Conservation (phyloP, 2,329 filamentous ascomycete genomes). For the Aureobasidium pullulans region DNA sequence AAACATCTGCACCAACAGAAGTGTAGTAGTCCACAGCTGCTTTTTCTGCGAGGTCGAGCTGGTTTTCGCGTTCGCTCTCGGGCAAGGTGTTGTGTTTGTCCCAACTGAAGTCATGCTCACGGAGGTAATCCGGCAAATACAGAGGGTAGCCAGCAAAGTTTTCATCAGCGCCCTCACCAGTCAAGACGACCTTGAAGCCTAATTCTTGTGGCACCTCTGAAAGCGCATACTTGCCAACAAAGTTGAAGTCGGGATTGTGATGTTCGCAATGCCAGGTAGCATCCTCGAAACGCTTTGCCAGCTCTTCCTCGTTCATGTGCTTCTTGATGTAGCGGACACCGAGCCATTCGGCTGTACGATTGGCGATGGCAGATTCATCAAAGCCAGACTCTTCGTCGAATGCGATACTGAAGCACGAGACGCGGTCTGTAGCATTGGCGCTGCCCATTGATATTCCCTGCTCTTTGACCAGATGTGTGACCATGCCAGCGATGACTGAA, state of each 20-base stretch:
- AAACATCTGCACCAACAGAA: conserved; percentile 23
- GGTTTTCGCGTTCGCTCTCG: conserved; percentile 18
- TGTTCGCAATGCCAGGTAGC: conserved; percentile 40
- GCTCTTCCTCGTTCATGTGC: conserved; percentile 36
- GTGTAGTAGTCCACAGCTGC: conserved; percentile 23
- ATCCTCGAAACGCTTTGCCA: conserved; percentile 38
- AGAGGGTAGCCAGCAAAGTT: conserved; percentile 47
- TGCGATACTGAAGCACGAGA: conserved; percentile 46
- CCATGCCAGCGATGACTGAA: conserved; percentile 50
- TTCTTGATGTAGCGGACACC: conserved; percentile 40
- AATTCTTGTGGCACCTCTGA: conserved; percentile 36
- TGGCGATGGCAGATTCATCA: conserved; percentile 45
- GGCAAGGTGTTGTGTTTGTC: conserved; percentile 19
- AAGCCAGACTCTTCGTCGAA: conserved; percentile 44
- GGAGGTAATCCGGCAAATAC: conserved; percentile 41
- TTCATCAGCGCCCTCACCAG: conserved; percentile 41
- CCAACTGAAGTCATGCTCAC: conserved; percentile 39
- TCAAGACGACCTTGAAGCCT: conserved; percentile 49
- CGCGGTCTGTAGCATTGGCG: conserved; percentile 30
- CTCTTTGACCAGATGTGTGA: conserved; percentile 43
- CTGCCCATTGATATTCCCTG: conserved; percentile 42
- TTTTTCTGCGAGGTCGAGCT: conserved; percentile 21
- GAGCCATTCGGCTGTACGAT: conserved; percentile 42
- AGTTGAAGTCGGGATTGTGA: conserved; percentile 45
- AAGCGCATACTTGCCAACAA: conserved; percentile 45